phyloP scores from a whole-genome alignment of 2,329 filamentous ascomycete species.

The Colletotrichum sp. region DNA sequence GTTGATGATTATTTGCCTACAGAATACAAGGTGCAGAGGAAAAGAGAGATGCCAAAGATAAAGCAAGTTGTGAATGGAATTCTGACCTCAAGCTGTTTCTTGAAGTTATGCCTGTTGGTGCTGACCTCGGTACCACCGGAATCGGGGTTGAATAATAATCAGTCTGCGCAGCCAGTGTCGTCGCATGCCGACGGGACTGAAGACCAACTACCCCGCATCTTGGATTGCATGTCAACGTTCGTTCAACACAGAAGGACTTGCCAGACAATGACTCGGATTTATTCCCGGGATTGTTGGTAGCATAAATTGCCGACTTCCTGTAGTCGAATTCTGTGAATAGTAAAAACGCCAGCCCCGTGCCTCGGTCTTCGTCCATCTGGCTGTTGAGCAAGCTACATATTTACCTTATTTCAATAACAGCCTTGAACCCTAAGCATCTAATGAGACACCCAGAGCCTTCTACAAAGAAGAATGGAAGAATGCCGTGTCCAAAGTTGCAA shows the following conservation, averaged over 20 bases:
- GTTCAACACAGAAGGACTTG: accelerated
- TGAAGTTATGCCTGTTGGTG: accelerated
- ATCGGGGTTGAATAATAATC: background rate
- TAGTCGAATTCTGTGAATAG: no score
- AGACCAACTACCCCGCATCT: background rate
- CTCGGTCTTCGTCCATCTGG: no score
- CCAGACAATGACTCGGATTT: background rate
- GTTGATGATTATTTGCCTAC: background rate
- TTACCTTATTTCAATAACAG: no score
- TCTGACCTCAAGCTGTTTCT: accelerated
- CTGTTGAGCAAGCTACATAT: accelerated
- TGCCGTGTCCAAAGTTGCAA: no score
- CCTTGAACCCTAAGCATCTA: accelerated
- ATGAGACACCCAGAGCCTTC: no score
- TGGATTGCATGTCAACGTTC: accelerated
- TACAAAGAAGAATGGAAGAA: no score
- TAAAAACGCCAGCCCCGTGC: no score
- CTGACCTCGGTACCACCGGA: background rate
- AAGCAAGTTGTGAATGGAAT: accelerated
- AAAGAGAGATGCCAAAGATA: accelerated
- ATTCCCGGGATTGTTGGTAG: background rate
- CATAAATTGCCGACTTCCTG: no score
- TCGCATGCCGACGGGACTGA: background rate
- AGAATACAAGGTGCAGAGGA: accelerated
- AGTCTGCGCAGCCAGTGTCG: background rate